Base-by-base conservation (phyloP, 352 stramenopile species). In the Pythium folliculosum region DNA sequence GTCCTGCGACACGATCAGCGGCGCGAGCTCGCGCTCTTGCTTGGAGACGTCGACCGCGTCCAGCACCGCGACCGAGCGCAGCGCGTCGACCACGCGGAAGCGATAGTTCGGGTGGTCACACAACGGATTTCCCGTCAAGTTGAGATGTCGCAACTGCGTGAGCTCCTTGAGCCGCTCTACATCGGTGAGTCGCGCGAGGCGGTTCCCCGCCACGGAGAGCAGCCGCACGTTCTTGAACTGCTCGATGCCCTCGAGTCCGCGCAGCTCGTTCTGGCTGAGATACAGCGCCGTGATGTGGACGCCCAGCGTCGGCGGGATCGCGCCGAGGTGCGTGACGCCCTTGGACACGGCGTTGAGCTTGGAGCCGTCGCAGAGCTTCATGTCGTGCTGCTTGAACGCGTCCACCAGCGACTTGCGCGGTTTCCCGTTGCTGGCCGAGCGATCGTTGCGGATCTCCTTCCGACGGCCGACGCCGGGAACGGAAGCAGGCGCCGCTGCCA, bases 181-280 rank as follows among this genome's bases (percentile, higher is more conserved):
- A 10, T 89, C 80, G 0, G 62, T 45, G 23, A 93, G 86, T 1
- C 58, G 68, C 19, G 56, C 37, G 17, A 95, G 49, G 1, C 81
- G 56, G 44, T 93, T 95, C 27, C 77, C 79, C 2, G 82, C 84
- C 3, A 94, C 49, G 0, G 85, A 94, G 21, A 95, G 61, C 21
- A 93, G 63, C 0, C 82, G 77, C 27, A 95, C 70, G 10, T 53
- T 44, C 14, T 51, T 48, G 37, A 95, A 94, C 63, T 95, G 86
- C 17, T 90, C 74, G 2, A 91, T 61, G 0, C 84, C 84, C 2
- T 80, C 63, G 7, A 94, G 65, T 0, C 48, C 65, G 3, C 50
- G 13, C 17, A 95, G 67, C 53, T 89, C 80, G 70, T 95, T 95
- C 58, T 94, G 87, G 60, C 87, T 95, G 64, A 95, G 67, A 62